Evolutionary conservation across 441 rosid genomes (phyloP).

Genomic region (Raphanus hybrid): DNA sequence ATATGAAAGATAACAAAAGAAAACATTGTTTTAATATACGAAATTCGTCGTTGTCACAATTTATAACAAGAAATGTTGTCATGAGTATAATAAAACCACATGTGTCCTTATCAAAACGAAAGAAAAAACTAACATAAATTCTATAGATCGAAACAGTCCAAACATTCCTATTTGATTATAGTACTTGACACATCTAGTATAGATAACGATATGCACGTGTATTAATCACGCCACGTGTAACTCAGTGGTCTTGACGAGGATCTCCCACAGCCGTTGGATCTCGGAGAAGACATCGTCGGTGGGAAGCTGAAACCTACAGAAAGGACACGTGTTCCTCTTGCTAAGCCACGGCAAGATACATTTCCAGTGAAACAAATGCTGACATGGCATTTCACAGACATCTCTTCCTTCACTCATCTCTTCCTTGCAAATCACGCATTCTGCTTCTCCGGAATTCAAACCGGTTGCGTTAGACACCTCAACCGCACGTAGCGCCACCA

Average conservation of each 20-base stretch:
- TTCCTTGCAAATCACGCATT: constrained; percentile 84
- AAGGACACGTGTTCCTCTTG: constrained; percentile 86
- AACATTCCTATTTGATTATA: constrained; percentile 14
- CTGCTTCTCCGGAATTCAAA: constrained; percentile 43
- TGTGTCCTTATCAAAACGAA: background rate
- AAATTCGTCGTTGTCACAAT: background rate
- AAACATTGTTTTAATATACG: background rate
- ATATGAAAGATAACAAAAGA: background rate
- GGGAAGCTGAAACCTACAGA: constrained; percentile 87
- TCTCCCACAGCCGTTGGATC: constrained; percentile 83
- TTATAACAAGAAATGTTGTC: constrained; percentile 1
- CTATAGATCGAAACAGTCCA: constrained; percentile 18
- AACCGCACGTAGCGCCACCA: constrained; percentile 68
- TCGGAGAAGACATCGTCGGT: constrained; percentile 76
- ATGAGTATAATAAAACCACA: constrained; percentile 1
- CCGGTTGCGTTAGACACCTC: constrained; percentile 41
- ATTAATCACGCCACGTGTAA: constrained; percentile 29
- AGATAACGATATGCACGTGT: constrained; percentile 27
- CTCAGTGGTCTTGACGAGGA: constrained; percentile 47
- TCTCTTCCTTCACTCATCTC: constrained; percentile 83
- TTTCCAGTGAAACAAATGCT: constrained; percentile 88
- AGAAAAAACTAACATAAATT: constrained; percentile 18
- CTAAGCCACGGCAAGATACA: constrained; percentile 85
- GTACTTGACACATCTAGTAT: background rate
- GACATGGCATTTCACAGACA: constrained; percentile 85